These are phyloP conservation scores for Chlamydomonas reinhardtii DNA, from an alignment of 163 green algal genomes.

Conservation along the genomic window DNA sequence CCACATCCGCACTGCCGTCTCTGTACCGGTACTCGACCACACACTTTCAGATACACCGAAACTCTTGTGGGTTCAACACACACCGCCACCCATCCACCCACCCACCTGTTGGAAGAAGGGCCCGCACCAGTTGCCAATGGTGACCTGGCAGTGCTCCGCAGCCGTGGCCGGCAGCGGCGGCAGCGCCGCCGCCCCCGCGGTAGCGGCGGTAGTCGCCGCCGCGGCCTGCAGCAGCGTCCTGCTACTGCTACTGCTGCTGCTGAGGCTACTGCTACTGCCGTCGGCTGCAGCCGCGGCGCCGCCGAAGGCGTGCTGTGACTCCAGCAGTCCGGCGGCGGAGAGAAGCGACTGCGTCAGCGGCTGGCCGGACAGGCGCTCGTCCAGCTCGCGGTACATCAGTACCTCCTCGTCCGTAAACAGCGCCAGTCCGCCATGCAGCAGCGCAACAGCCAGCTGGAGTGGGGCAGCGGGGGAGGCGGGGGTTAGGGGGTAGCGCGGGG, in stretches of 20 bases:
- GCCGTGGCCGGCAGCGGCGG: slow-evolving; percentile 8
- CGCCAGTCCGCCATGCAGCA: background rate
- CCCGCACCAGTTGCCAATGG: slow-evolving; percentile 21
- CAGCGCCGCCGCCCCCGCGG: background rate
- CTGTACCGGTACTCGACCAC: background rate
- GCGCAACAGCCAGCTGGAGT: background rate
- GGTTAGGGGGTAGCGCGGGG: too few relatives aligned
- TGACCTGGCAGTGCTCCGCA: slow-evolving; percentile 20
- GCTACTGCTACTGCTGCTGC: background rate
- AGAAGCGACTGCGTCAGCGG: too few relatives aligned
- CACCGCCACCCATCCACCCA: background rate
- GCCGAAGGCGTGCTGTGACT: background rate
- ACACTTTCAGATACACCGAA: too few relatives aligned
- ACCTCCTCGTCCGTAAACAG: background rate
- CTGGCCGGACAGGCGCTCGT: background rate
- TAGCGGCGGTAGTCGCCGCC: background rate
- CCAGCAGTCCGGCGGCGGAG: too few relatives aligned
- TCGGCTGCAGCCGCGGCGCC: background rate
- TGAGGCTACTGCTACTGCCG: slow-evolving; percentile 1
- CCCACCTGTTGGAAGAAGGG: slow-evolving; percentile 30
- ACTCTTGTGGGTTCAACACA: too few relatives aligned
- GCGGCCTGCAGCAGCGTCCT: slow-evolving; percentile 16
- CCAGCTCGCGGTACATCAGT: background rate
- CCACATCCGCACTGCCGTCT: too few relatives aligned
- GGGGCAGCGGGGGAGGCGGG: too few relatives aligned